Base-by-base conservation (phyloP, 352 stramenopile genomes). In the Blastocystis hominis region DNA sequence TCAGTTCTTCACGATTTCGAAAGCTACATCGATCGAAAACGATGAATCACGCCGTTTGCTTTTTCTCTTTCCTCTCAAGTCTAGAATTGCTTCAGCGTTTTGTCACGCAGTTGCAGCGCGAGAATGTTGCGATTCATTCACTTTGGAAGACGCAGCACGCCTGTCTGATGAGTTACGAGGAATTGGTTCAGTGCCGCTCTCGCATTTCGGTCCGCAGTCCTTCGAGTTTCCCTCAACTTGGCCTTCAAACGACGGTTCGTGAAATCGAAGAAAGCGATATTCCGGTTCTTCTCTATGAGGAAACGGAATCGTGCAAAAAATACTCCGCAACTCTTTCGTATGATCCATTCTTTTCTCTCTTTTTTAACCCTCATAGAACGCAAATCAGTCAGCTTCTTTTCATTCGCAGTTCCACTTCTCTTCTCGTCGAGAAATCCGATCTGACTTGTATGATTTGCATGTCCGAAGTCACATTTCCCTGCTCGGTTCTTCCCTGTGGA, bases 61-160 rank as follows among this genome's bases (percentile, higher is more conserved):
- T 30, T 30, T 30, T 30, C 24, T 30, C 24, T 30, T 30, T 30
- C 24, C 24, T 30, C 0, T 4, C n/a, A 62, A 42, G 24, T 9
- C 4, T 61, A 78, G 68, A 61, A 20, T 30, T 15, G 7, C 7
- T 78, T 7, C 36, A 78, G 36, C 9, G 4, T 0, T 15, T 66
- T 5, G n/a, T 68, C 20, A 34, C 66, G 36, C 4, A 15, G 54
- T 53, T 84, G 36, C 17, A 64, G 40, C 17, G 44, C 15, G 72
- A 84, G 34, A 44, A 47, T 1, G 20, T 50, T 5, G 7, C 34
- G 2, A 54, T 84, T 17, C 72, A 84, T 40, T 50, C 13, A 4
- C 5, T 54, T 3, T 84, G 72, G 72, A 84, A 42, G 50, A 40
- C 24, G 53, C 72, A 84, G 40, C 72, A 84, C 38, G 34, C 47